Evolutionary conservation across 73 alveolate genomes (phyloP).

Genomic region (Durusdinium trenchii): DNA sequence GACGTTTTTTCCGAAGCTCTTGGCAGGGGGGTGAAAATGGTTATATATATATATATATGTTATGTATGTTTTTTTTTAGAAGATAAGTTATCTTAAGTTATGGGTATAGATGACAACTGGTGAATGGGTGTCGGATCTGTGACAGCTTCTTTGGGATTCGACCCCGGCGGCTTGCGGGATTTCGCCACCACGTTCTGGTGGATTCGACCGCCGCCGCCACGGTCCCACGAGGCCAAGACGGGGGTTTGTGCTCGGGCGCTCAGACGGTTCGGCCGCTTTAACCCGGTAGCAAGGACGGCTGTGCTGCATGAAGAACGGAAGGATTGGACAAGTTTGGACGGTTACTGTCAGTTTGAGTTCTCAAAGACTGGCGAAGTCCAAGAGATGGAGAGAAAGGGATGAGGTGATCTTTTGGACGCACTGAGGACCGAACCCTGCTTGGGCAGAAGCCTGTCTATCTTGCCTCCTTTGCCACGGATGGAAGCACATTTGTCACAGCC

Average conservation of each 20-base stretch:
- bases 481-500: slow-evolving; percentile 85
- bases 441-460: slow-evolving; percentile 90
- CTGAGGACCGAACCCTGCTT: slow-evolving; percentile 82
- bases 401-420: background rate
- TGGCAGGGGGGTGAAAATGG: too few relatives aligned
- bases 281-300: background rate
- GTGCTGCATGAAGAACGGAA: background rate
- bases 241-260: slow-evolving; percentile 75
- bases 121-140: too few relatives aligned
- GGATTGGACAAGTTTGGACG: background rate
- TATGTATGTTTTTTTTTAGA: too few relatives aligned
- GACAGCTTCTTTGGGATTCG: too few relatives aligned
- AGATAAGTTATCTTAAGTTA: background rate
- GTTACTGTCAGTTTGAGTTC: background rate
- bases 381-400: too few relatives aligned
- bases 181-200: background rate
- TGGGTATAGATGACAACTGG: too few relatives aligned
- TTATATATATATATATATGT: background rate
- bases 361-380: background rate
- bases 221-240: slow-evolving; percentile 60
- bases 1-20: too few relatives aligned
- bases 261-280: background rate
- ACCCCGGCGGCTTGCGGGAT: too few relatives aligned
- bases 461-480: slow-evolving; percentile 89
- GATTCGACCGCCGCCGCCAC: background rate